Conservation (phyloP, 1,284 basidiomycete species). For the Leccinum subspadiceum region DNA sequence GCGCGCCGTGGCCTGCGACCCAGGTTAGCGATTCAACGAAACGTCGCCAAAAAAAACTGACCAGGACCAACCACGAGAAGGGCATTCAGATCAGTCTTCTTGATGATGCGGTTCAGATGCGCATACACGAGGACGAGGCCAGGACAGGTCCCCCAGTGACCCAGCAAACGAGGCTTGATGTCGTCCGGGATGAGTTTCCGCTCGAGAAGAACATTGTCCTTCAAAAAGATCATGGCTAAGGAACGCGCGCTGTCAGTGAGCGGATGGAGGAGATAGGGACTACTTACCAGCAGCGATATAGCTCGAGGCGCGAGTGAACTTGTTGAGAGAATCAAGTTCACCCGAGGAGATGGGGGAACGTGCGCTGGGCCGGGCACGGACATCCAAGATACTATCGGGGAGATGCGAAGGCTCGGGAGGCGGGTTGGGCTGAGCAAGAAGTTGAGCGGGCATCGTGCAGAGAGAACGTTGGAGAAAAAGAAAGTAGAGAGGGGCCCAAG, state of each 20-base stretch:
- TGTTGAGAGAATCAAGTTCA: conserved; percentile 50
- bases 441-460: conserved; percentile 55
- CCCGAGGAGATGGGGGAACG: conserved; percentile 43
- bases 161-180: conserved; percentile 78
- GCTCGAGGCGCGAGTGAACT: conserved; percentile 59
- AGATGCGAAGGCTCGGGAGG: conserved; percentile 61
- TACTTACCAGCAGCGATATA: conserved; percentile 60
- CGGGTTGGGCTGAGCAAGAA: conserved; percentile 56
- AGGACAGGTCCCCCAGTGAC: conserved; percentile 77
- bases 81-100: conserved; percentile 54
- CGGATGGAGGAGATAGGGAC: neutral
- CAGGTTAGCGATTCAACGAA: neutral
- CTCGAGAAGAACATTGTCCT: conserved; percentile 68
- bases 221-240: conserved; percentile 79
- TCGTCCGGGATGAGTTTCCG: conserved; percentile 58
- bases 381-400: conserved; percentile 48
- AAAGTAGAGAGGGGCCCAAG: neutral
- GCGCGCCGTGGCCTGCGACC: conserved; percentile 70
- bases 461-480: neutral
- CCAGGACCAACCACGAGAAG: conserved; percentile 76
- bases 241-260: neutral
- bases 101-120: conserved; percentile 76
- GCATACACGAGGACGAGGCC: conserved; percentile 79
- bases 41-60: conserved; percentile 18
- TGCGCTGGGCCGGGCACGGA: conserved; percentile 42